Percentiles rank a stretch among this genome's conserved stretches.
These are phyloP conservation scores for Didymellaceae sp. DNA, from an alignment of 2,329 filamentous ascomycete species.

Conservation along the genomic window DNA sequence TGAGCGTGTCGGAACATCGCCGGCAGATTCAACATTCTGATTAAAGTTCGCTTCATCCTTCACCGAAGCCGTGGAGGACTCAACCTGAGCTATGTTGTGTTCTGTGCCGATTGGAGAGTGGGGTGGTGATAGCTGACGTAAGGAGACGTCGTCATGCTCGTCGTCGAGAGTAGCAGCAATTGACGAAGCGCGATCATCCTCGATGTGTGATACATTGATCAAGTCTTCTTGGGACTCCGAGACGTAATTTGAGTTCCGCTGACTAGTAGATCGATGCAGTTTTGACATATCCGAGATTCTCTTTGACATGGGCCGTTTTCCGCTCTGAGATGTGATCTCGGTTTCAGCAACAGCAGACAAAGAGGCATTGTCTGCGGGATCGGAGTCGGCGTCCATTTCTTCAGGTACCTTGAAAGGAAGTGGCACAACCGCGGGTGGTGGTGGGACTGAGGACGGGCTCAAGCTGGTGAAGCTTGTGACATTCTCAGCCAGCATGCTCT, in stretches of 20 bases:
- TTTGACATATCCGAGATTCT: slow-evolving; percentile 41
- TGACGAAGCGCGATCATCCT: slow-evolving; percentile 56
- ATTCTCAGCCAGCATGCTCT: slow-evolving; percentile 3
- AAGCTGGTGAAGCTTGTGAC: slow-evolving; percentile 23
- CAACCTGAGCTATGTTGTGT: slow-evolving; percentile 3
- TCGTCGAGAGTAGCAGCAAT: slow-evolving; percentile 65
- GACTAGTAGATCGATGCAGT: slow-evolving; percentile 32
- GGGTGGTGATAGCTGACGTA: slow-evolving; percentile 38
- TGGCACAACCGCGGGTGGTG: slow-evolving; percentile 65
- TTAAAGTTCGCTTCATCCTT: neutral
- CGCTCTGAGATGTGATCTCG: slow-evolving; percentile 16
- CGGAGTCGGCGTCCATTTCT: slow-evolving; percentile 50
- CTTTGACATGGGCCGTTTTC: slow-evolving; percentile 44
- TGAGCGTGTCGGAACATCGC: neutral
- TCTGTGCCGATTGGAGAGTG: slow-evolving; percentile 34
- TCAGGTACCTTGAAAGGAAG: slow-evolving; percentile 69
- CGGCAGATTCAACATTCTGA: neutral
- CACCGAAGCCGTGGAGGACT: neutral
- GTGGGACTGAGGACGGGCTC: slow-evolving; percentile 45
- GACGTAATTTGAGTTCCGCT: slow-evolving; percentile 23
- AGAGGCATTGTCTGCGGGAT: slow-evolving; percentile 58
- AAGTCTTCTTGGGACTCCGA: slow-evolving; percentile 48
- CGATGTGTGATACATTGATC: slow-evolving; percentile 39
- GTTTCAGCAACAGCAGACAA: slow-evolving; percentile 62
- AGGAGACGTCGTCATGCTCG: slow-evolving; percentile 53